These are phyloP conservation scores for Silene coronaria DNA, from an alignment of 179 eudicot species.

Conservation along the genomic window DNA sequence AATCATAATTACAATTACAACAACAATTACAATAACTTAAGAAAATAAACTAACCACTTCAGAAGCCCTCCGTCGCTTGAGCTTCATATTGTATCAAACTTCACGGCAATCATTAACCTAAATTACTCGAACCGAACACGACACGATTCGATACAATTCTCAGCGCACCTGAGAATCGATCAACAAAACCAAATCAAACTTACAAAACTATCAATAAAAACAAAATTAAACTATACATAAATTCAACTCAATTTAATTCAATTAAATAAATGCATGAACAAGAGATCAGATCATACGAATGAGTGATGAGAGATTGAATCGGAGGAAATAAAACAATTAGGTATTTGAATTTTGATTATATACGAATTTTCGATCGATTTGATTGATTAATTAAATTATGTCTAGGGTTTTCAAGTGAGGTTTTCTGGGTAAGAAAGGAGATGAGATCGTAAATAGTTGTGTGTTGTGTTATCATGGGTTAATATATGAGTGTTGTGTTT, in stretches of 20 bases:
- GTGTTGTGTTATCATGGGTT: not conserved
- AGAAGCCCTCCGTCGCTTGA: slow-evolving; percentile 64
- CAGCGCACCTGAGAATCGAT: slow-evolving; percentile 11
- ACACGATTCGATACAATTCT: slow-evolving; percentile 24
- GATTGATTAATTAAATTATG: not conserved
- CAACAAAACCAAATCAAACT: slow-evolving; percentile 7
- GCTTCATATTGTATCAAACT: slow-evolving; percentile 52
- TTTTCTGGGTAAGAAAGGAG: slow-evolving; percentile 25
- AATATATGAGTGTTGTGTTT: too few species aligned
- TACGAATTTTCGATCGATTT: not conserved
- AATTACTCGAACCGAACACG: not conserved
- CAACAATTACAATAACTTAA: too few species aligned
- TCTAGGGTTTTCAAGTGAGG: slow-evolving; percentile 39
- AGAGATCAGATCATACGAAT: slow-evolving; percentile 21
- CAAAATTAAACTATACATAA: slow-evolving; percentile 4
- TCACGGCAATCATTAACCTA: slow-evolving; percentile 27
- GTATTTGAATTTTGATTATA: slow-evolving; percentile 3
- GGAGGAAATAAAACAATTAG: not conserved
- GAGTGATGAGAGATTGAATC: not conserved
- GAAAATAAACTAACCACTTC: slow-evolving; percentile 63
- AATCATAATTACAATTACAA: not conserved
- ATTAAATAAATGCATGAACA: slow-evolving; percentile 1
- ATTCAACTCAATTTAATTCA: too few species aligned
- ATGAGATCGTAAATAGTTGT: slow-evolving; percentile 32
- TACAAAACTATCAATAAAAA: slow-evolving; percentile 1